Conservation (phyloP, 192 early-diverging fungal genomes). For the Entomortierella chlamydospora region DNA sequence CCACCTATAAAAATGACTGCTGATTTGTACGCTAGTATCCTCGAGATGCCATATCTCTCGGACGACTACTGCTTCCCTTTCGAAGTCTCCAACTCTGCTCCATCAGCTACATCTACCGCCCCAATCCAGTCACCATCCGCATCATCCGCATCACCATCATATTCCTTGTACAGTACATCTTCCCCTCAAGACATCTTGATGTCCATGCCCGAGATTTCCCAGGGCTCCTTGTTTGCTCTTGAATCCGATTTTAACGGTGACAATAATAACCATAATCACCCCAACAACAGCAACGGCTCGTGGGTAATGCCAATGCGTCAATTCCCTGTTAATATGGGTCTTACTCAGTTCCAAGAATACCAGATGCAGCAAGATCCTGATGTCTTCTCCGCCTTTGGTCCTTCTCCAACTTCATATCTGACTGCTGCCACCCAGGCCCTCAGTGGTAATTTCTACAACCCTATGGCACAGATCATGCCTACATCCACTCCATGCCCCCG, state of each 20-base stretch:
- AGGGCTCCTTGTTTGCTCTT: constrained; percentile 10
- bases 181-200: constrained; percentile 35
- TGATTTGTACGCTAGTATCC: constrained; percentile 34
- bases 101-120: background rate
- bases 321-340: constrained; percentile 1
- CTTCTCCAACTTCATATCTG: constrained; percentile 34
- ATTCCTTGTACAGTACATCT: constrained; percentile 34
- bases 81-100: constrained; percentile 6
- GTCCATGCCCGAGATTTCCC: constrained; percentile 27
- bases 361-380: constrained; percentile 37
- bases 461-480: constrained; percentile 14
- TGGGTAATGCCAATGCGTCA: constrained; percentile 6
- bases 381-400: constrained; percentile 17
- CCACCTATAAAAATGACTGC: too few species aligned
- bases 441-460: constrained; percentile 6
- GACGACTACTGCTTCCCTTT: constrained; percentile 48
- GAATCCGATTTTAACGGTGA: constrained; percentile 8
- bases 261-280: background rate
- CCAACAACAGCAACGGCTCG: background rate
- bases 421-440: constrained; percentile 42
- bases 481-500: background rate
- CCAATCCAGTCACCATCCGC: background rate
- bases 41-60: constrained; percentile 48
- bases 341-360: constrained; percentile 38
- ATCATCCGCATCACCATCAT: background rate